These are phyloP conservation scores for Silene noctiflora DNA, from an alignment of 179 eudicot species.

Conservation along the genomic window DNA sequence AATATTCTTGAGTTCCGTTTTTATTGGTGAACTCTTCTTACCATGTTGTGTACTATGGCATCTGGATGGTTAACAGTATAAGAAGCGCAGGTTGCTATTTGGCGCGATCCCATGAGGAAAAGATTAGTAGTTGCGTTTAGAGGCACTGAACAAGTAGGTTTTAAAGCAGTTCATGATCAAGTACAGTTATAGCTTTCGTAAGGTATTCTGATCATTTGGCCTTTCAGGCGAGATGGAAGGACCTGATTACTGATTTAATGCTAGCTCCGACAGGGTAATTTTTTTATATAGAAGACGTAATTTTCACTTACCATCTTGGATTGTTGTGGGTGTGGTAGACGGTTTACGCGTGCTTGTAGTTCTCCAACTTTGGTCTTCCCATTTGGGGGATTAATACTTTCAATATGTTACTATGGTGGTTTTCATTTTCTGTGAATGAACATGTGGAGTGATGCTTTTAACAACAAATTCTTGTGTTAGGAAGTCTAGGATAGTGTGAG, in stretches of 20 bases:
- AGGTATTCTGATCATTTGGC: conserved; percentile 30
- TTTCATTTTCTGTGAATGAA: too few relatives aligned
- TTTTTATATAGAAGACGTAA: not conserved
- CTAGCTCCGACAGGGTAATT: conserved; percentile 88
- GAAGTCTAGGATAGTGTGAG: too few relatives aligned
- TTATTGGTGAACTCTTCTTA: not conserved
- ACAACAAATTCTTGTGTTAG: too few relatives aligned
- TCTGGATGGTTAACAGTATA: conserved; percentile 9
- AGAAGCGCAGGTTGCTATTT: conserved; percentile 79
- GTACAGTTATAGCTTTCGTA: conserved; percentile 14
- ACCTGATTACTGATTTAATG: conserved; percentile 90
- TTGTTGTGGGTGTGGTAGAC: not conserved
- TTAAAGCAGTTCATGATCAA: conserved; percentile 6
- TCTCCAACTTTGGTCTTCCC: not conserved
- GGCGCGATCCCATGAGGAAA: conserved; percentile 81
- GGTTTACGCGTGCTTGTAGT: not conserved
- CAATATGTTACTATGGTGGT: too few relatives aligned
- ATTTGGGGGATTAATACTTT: too few relatives aligned
- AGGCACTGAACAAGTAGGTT: conserved; percentile 97
- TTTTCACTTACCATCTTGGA: not conserved
- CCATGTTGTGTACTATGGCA: conserved; percentile 12
- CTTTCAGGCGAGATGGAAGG: conserved; percentile 88
- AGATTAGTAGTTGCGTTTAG: conserved; percentile 95
- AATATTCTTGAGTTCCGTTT: not conserved
- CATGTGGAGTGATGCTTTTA: too few relatives aligned